A percentile compares a stretch with the other conserved stretches of the same genome.
Conservation (phyloP, 306 rosid genomes). For the Coriaria nepalensis region DNA sequence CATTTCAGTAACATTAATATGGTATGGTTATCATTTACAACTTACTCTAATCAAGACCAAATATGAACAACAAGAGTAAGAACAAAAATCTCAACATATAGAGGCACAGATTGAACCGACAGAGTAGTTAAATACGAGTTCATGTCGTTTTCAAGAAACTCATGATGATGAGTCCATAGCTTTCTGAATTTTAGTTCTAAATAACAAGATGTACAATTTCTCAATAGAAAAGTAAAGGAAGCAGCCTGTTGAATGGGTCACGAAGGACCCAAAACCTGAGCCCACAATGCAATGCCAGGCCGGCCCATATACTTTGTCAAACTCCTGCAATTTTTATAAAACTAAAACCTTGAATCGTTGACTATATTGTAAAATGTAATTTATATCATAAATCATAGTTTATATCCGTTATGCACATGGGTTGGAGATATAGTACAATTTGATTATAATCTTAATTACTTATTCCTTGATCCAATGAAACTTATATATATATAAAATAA, state of each 20-base stretch:
- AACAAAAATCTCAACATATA: neutral
- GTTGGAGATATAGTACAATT: neutral
- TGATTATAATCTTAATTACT: slow-evolving; percentile 3
- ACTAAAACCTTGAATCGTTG: neutral
- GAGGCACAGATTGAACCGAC: neutral
- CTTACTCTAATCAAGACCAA: too few species aligned
- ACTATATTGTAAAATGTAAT: too few species aligned
- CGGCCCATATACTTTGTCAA: slow-evolving; percentile 88
- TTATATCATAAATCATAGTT: too few species aligned
- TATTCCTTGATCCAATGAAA: too few species aligned
- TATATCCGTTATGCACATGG: slow-evolving; percentile 21
- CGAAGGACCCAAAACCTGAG: slow-evolving; percentile 87
- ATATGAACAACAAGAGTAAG: too few species aligned
- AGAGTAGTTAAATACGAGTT: neutral
- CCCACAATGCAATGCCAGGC: slow-evolving; percentile 99
- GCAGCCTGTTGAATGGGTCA: slow-evolving; percentile 85
- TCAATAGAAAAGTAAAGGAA: slow-evolving; percentile 90
- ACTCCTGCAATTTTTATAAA: slow-evolving; percentile 47
- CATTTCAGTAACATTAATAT: too few species aligned
- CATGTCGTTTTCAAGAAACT: slow-evolving; percentile 15
- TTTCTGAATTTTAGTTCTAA: slow-evolving; percentile 74
- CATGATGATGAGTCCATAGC: slow-evolving; percentile 20
- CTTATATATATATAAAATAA: too few species aligned
- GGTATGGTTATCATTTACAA: too few species aligned
- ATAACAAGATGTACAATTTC: slow-evolving; percentile 56